Evolutionary conservation across 768 basidiomycete genomes (phyloP).

Genomic region (Russula dissimulans): DNA sequence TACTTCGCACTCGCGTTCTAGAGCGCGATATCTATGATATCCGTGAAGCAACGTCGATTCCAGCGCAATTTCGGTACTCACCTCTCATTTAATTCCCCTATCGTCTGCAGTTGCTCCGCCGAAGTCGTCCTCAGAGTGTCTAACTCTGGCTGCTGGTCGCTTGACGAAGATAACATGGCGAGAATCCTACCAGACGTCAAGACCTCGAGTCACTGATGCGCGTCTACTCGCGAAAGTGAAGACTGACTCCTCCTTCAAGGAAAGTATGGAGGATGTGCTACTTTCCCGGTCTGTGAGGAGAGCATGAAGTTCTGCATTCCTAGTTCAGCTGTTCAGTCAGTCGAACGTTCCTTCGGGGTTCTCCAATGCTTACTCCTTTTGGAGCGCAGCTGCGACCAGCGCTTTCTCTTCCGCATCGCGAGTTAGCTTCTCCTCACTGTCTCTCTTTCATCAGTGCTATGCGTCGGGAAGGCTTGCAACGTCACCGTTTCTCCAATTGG

Average conservation of each 20-base stretch:
- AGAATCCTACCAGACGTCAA: slow-evolving; percentile 1
- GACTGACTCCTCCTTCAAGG: slow-evolving; percentile 18
- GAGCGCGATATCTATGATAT: slow-evolving; percentile 1
- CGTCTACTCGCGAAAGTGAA: neutral
- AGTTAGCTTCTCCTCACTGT: neutral
- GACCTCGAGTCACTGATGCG: neutral
- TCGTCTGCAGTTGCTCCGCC: slow-evolving; percentile 9
- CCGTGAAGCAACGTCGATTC: neutral
- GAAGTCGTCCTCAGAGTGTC: slow-evolving; percentile 3
- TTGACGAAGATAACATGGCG: slow-evolving; percentile 8
- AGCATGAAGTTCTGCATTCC: slow-evolving; percentile 13
- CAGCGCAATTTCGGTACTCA: neutral
- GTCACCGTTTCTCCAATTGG: slow-evolving; percentile 6
- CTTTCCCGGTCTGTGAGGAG: slow-evolving; percentile 11
- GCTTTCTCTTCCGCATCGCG: slow-evolving; percentile 6
- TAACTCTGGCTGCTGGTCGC: slow-evolving; percentile 9
- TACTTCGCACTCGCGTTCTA: slow-evolving; percentile 9
- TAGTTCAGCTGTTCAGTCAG: neutral
- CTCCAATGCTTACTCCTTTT: slow-evolving; percentile 4
- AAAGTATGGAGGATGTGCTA: neutral
- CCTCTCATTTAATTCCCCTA: slow-evolving; percentile 12
- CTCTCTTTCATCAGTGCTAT: neutral
- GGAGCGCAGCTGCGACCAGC: neutral
- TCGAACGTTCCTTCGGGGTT: neutral
- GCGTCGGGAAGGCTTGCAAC: neutral